Percentiles rank a stretch among this genome's conserved stretches.
Evolutionary conservation across 768 basidiomycete genomes (phyloP).

Genomic region (Melanogaster broomeanus): DNA sequence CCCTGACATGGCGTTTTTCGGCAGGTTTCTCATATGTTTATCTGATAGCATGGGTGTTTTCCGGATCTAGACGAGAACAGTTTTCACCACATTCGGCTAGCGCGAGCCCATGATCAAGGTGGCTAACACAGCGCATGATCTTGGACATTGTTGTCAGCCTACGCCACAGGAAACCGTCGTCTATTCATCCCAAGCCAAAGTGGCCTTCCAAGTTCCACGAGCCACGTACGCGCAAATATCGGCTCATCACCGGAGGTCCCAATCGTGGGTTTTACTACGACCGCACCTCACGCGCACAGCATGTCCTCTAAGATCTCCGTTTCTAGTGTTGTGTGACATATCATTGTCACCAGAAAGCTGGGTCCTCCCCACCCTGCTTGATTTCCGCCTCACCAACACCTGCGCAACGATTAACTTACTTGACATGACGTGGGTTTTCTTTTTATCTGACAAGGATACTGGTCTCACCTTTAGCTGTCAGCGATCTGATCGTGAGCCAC

Average conservation of each 20-base stretch:
- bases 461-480: background rate
- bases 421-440: background rate
- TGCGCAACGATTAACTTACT: background rate
- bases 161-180: constrained; percentile 19
- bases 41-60: constrained; percentile 13
- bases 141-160: background rate
- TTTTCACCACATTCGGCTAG: constrained; percentile 9
- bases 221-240: background rate
- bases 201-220: too few species aligned
- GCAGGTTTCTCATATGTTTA: constrained; percentile 8
- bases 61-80: constrained; percentile 20
- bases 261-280: background rate
- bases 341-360: background rate
- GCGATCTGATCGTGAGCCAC: background rate
- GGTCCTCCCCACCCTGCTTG: background rate
- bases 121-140: constrained; percentile 8
- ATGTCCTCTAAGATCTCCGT: background rate
- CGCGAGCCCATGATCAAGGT: constrained; percentile 5
- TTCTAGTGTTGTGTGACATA: background rate
- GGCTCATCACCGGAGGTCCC: background rate
- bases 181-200: background rate
- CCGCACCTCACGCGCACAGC: too few species aligned
- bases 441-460: background rate
- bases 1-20: background rate
- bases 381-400: background rate